Evolutionary conservation across 164 flowering plant genomes (phyloP).

Genomic region (Berberis thunbergii): DNA sequence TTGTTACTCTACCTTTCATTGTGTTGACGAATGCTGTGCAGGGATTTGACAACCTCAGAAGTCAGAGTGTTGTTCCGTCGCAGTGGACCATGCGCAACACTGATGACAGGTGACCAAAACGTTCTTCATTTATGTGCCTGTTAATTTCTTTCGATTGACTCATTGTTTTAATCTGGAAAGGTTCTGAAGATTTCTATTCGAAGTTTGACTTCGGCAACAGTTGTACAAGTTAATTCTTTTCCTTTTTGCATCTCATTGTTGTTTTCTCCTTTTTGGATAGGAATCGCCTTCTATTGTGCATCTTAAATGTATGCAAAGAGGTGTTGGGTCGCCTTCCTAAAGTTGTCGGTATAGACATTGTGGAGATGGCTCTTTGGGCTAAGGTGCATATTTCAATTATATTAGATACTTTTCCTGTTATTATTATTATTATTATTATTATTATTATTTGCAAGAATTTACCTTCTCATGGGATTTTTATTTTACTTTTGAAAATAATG

Average conservation of each 20-base stretch:
- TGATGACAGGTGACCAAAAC: slow-evolving; percentile 69
- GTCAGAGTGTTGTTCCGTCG: slow-evolving; percentile 92
- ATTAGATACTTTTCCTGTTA: not conserved
- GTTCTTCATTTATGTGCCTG: not conserved
- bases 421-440: not conserved
- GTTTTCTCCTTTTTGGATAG: slow-evolving; percentile 28
- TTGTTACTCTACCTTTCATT: not conserved
- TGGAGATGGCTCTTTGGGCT: slow-evolving; percentile 99
- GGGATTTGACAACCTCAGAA: slow-evolving; percentile 99
- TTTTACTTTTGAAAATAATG: not conserved
- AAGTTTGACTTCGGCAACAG: too few species aligned
- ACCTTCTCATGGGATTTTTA: not conserved
- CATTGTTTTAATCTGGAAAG: not conserved
- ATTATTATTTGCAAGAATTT: not conserved
- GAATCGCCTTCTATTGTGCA: slow-evolving; percentile 79
- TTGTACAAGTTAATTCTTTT: too few species aligned
- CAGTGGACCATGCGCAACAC: slow-evolving; percentile 99
- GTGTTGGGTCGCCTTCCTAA: slow-evolving; percentile 80
- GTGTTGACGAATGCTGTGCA: slow-evolving; percentile 11
- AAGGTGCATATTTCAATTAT: slow-evolving; percentile 45
- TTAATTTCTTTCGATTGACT: not conserved
- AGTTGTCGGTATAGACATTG: slow-evolving; percentile 96
- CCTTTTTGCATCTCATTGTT: not conserved
- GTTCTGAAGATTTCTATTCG: too few species aligned
- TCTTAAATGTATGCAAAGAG: slow-evolving; percentile 81